A percentile compares a stretch with the other conserved stretches of the same genome.
phyloP scores from a whole-genome alignment of 1,284 basidiomycete species.

The Trametes pubescens region DNA sequence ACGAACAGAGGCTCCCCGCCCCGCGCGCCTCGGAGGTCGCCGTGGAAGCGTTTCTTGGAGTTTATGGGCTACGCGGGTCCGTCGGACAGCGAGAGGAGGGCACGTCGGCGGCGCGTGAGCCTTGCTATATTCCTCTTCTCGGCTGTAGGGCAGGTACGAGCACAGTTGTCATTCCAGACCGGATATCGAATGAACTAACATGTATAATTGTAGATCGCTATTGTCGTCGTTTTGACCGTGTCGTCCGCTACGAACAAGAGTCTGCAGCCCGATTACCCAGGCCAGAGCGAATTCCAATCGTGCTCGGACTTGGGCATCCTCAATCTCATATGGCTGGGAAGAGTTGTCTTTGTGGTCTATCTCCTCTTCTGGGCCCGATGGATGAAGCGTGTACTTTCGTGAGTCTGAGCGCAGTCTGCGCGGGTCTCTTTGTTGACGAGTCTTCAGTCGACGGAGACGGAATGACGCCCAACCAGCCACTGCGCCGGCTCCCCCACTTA shows the following conservation, averaged over 20 bases:
- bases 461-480: neutral
- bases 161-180: too few species aligned
- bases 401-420: neutral
- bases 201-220: constrained; percentile 5
- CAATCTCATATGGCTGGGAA: constrained; percentile 24
- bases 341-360: constrained; percentile 22
- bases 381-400: constrained; percentile 12
- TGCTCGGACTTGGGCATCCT: constrained; percentile 23
- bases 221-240: constrained; percentile 5
- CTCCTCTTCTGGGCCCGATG: constrained; percentile 11
- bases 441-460: constrained; percentile 1
- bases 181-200: too few species aligned
- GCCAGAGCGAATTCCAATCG: constrained; percentile 16
- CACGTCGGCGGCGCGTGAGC: constrained; percentile 11
- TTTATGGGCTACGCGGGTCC: constrained; percentile 6
- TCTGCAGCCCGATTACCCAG: constrained; percentile 10
- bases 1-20: neutral
- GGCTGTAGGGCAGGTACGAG: constrained; percentile 5
- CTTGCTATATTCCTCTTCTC: constrained; percentile 9
- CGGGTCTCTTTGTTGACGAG: neutral
- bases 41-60: constrained; percentile 1
- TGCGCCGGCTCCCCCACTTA: neutral
- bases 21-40: neutral
- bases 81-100: constrained; percentile 11
- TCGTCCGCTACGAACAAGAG: constrained; percentile 19